phyloP scores from a whole-genome alignment of 306 rosid genomes.

The Lablab purpureus region DNA sequence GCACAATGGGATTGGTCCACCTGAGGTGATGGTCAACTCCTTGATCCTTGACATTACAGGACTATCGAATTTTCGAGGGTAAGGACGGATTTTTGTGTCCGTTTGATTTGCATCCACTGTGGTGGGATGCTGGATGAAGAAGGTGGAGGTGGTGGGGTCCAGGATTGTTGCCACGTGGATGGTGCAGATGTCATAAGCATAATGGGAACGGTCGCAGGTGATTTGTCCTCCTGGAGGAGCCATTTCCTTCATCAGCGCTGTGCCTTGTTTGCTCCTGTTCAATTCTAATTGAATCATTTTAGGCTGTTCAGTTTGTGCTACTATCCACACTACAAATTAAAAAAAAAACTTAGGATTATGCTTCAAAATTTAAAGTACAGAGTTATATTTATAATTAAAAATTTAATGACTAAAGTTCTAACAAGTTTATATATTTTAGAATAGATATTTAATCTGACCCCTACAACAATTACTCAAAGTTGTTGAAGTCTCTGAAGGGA shows the following conservation, averaged over 20 bases:
- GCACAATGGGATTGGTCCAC: background rate
- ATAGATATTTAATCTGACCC: background rate
- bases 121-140: slow-evolving; percentile 38
- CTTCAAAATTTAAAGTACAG: background rate
- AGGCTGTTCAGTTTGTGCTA: background rate
- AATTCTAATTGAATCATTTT: background rate
- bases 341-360: background rate
- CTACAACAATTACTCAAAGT: background rate
- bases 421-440: background rate
- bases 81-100: slow-evolving; percentile 53
- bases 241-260: background rate
- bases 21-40: background rate
- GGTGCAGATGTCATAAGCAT: slow-evolving; percentile 51
- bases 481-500: background rate
- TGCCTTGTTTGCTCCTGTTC: background rate
- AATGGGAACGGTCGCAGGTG: slow-evolving; percentile 52
- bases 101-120: background rate
- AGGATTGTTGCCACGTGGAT: slow-evolving; percentile 50
- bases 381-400: background rate
- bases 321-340: background rate
- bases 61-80: slow-evolving; percentile 50
- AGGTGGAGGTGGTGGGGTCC: background rate
- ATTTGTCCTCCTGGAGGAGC: background rate
- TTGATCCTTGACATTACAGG: too few relatives aligned
- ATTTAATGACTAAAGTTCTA: background rate